Evolutionary conservation across 1,139 yeast genomes (phyloP).

Genomic region (Hansenula lynferdii): DNA sequence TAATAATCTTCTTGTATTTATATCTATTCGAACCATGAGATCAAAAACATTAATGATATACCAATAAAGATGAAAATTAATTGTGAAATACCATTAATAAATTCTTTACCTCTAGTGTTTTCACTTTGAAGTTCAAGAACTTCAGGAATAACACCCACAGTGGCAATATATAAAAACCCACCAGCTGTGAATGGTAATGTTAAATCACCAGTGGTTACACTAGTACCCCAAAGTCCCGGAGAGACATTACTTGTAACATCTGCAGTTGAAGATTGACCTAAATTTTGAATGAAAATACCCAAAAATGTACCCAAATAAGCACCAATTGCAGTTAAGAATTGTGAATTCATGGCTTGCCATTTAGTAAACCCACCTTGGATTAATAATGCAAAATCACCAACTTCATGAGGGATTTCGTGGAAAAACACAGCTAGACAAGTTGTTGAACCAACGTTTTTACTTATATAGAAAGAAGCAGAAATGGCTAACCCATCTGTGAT

Average conservation of each 20-base stretch:
- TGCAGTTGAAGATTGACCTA: conserved; percentile 17
- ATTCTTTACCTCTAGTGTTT: conserved; percentile 30
- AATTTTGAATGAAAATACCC: conserved; percentile 46
- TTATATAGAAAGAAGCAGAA: conserved; percentile 57
- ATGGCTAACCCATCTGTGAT: conserved; percentile 69
- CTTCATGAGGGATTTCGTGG: conserved; percentile 74
- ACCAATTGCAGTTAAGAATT: conserved; percentile 57
- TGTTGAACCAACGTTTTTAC: conserved; percentile 53
- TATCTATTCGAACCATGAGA: conserved; percentile 39
- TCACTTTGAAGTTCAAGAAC: conserved; percentile 39
- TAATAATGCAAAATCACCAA: conserved; percentile 67
- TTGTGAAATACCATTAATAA: conserved; percentile 35
- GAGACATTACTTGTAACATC: conserved; percentile 16
- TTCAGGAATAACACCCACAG: conserved; percentile 64
- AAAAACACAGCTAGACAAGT: conserved; percentile 62
- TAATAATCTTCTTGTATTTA: too few species aligned
- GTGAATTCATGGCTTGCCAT: conserved; percentile 57
- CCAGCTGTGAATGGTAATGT: conserved; percentile 72
- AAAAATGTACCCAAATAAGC: conserved; percentile 58
- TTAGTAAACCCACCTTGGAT: conserved; percentile 62
- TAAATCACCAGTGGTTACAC: conserved; percentile 42
- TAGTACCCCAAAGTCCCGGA: conserved; percentile 43
- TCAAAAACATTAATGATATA: conserved; percentile 43
- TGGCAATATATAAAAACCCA: conserved; percentile 61
- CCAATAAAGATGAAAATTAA: conserved; percentile 42